These are phyloP conservation scores for Lignosus rhinocerotis DNA, from an alignment of 1,284 basidiomycete genomes.

Conservation along the genomic window DNA sequence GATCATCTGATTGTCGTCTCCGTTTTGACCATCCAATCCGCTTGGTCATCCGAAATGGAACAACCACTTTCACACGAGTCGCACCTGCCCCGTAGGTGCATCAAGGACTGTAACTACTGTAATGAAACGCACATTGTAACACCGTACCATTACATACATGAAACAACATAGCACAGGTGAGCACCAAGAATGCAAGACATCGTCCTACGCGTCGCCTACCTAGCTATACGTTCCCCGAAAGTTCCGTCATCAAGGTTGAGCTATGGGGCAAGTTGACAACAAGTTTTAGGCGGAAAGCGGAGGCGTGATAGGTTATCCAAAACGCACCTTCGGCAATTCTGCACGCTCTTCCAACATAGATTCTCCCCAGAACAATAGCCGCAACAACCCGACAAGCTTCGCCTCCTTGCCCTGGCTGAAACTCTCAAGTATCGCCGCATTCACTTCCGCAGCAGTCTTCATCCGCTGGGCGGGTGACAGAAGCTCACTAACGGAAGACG, in stretches of 20 bases:
- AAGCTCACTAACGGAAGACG: slow-evolving; percentile 73
- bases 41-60: neutral
- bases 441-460: slow-evolving; percentile 93
- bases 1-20: slow-evolving; percentile 26
- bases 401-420: slow-evolving; percentile 91
- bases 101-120: neutral
- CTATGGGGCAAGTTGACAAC: slow-evolving; percentile 9
- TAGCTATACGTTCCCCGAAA: slow-evolving; percentile 23
- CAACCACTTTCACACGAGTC: slow-evolving; percentile 1
- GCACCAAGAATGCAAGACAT: neutral
- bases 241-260: slow-evolving; percentile 33
- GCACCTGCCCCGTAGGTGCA: neutral
- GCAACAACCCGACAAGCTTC: slow-evolving; percentile 85
- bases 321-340: slow-evolving; percentile 68
- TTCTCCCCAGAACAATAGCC: slow-evolving; percentile 89
- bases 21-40: slow-evolving; percentile 13
- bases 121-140: slow-evolving; percentile 14
- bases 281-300: neutral
- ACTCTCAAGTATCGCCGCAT: slow-evolving; percentile 91
- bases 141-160: slow-evolving; percentile 17
- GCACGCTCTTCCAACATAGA: slow-evolving; percentile 72
- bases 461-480: slow-evolving; percentile 85
- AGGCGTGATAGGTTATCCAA: neutral
- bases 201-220: slow-evolving; percentile 10
- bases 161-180: slow-evolving; percentile 8